Evolutionary conservation across 2,329 filamentous ascomycete genomes (phyloP), one percentile per base, ranked within the genome.

Genomic region (Aspergillaceae sp.): DNA sequence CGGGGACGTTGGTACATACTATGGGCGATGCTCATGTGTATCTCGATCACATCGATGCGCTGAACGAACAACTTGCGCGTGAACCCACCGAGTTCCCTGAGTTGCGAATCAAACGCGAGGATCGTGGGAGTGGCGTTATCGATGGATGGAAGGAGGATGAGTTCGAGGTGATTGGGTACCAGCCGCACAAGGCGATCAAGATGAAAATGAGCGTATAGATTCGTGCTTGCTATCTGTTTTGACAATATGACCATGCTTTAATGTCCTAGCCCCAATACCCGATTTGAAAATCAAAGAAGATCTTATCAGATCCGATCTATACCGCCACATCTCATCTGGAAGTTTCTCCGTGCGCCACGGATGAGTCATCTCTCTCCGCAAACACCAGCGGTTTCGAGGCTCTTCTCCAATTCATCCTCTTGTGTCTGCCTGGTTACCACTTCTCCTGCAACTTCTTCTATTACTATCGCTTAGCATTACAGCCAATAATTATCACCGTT

Each of bases 11-110:
- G 51, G 92, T 89, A 35, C 92, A 97, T 67, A 89, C 89, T 42
- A 94, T 98, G 89, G 92, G 92, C 9, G 92, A 98, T 67, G 88
- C 91, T n/a, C 92, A 98, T 67, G 84, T 98, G 1, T 98, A 98
- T 68, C 70, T 84, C 5, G 91, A 98, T 65, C 92, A 98, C 65
- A 79, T 94, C 5, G 89, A 94, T 45, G 90, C 92, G 8, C 73
- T 98, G 48, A 78, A 84, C 61, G 77, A 80, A 46, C 92, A 98
- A 70, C 64, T 97, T 32, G 77, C 80, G 62, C 75, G 92, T 5
- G 85, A 90, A 62, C 92, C 92, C 28, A 78, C 81, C 7, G 77
- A 80, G 0, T 97, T 97, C 56, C 92, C 92, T 0, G 80, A 79
- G 42, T 63, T 98, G 48, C 79, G 83, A 53, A 89, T 97, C 49